Evolutionary conservation across 2,329 filamentous ascomycete genomes (phyloP), one percentile per base, ranked within the genome.

Genomic region (Ceratocystis diversiconidia): DNA sequence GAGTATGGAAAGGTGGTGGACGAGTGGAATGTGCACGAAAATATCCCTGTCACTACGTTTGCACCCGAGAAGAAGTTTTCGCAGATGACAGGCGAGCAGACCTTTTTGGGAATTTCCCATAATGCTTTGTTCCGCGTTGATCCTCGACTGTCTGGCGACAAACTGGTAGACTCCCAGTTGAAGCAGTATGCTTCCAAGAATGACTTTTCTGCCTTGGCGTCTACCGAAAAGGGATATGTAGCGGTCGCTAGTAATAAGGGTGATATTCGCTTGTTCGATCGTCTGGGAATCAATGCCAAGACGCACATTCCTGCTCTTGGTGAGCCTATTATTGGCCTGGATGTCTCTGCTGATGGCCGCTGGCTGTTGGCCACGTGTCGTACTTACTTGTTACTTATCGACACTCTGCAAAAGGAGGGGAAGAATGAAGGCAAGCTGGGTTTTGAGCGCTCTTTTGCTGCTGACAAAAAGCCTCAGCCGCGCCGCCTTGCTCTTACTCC

Each of bases 391-490:
- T 84, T 99, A 6, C 86, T 99, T 68, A 90, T 99, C 69, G 94
- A 99, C 72, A 85, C 91, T 0, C 77, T 92, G 70, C 94, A 99
- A 73, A 91, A 94, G 73, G 83, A 86, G 0, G 94, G 94, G 74
- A 97, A 96, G 80, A 95, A 97, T 70, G 90, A 94, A 73, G 94
- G 94, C 73, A 96, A 96, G 76, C 86, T 99, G n/a, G 94, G 94
- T 1, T 99, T 99, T 73, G 92, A 99, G 76, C 92, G 89, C 74
- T 80, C 90, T 0, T 99, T 99, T 72, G 86, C 89, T 2, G 95
- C 95, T 70, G 92, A 96, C 73, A 83, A 86, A 22, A 99, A 99
- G 76, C 94, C 94, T 1, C 90, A 95, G 71, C 94, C 94, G 44
- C 88, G 90, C 65, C 90, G 94, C 70, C 84, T 99, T 10, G 90